A percentile compares a stretch with the other conserved stretches of the same genome.
Conservation (phyloP, 192 early-diverging fungal species). For the Spizellomyces sp. region DNA sequence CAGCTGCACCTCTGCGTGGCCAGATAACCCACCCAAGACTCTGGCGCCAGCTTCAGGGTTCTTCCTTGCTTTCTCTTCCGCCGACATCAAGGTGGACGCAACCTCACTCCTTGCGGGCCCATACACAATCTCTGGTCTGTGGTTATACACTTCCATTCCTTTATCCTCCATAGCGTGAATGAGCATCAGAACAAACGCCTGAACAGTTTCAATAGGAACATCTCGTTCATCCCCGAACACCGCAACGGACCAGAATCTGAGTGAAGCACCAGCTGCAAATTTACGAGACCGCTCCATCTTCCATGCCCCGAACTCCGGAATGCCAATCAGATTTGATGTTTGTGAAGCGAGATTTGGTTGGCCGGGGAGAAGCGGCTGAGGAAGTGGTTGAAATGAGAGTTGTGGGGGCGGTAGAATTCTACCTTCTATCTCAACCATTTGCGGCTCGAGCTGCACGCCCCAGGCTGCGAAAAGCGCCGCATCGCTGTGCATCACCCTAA, state of each 20-base stretch:
- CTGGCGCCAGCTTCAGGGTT: constrained; percentile 46
- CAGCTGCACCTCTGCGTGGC: constrained; percentile 67
- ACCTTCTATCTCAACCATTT: constrained; percentile 38
- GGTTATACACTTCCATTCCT: constrained; percentile 56
- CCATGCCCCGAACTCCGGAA: constrained; percentile 81
- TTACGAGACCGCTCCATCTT: constrained; percentile 67
- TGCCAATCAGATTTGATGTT: not conserved
- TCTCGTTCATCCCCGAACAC: constrained; percentile 65
- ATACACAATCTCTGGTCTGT: constrained; percentile 55
- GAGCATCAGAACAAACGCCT: constrained; percentile 73
- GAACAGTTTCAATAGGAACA: constrained; percentile 47
- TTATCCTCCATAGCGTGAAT: constrained; percentile 68
- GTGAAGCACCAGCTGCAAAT: constrained; percentile 54
- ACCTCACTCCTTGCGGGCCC: constrained; percentile 62
- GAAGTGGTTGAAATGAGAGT: constrained; percentile 12
- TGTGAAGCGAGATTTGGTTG: not conserved
- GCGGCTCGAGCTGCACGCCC: constrained; percentile 34
- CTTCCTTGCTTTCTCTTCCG: not conserved
- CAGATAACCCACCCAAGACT: constrained; percentile 58
- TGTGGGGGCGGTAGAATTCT: constrained; percentile 34
- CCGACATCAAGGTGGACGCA: constrained; percentile 54
- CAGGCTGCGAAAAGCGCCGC: constrained; percentile 20
- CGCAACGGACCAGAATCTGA: constrained; percentile 82
- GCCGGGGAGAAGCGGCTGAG: not conserved
- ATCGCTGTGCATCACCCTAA: constrained; percentile 26